Conservation (phyloP, 257 asterid species). For the Euphrasia confusa region DNA sequence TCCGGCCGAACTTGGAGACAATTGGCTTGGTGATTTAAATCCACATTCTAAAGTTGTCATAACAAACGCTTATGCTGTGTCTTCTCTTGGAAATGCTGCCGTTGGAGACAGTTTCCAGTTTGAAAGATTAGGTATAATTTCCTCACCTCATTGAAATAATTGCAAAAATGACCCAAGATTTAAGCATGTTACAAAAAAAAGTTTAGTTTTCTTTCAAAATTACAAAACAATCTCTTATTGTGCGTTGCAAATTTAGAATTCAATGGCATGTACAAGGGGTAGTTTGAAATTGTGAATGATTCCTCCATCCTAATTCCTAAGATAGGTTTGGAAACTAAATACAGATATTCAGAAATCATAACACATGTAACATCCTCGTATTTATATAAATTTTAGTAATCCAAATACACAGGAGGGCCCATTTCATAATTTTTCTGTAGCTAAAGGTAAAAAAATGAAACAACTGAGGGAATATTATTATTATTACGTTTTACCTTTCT, state of each 20-base stretch:
- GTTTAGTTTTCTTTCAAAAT: not conserved
- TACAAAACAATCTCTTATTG: not conserved
- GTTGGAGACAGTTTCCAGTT: conserved; percentile 85
- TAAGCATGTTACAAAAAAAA: not conserved
- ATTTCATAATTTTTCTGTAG: too few relatives aligned
- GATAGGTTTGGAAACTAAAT: too few relatives aligned
- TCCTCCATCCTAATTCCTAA: too few relatives aligned
- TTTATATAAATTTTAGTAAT: too few relatives aligned
- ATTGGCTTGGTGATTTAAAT: conserved; percentile 80
- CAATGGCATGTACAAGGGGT: too few relatives aligned
- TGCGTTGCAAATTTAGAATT: not conserved
- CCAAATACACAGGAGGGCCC: too few relatives aligned
- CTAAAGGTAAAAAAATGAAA: too few relatives aligned
- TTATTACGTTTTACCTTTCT: too few relatives aligned
- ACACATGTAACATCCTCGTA: too few relatives aligned
- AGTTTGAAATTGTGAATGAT: too few relatives aligned
- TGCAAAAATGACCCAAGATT: not conserved
- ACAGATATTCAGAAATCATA: too few relatives aligned
- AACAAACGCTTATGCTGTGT: conserved; percentile 64
- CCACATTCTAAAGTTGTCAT: conserved; percentile 65
- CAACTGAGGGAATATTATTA: too few relatives aligned
- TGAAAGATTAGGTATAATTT: conserved; percentile 83
- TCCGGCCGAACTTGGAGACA: conserved; percentile 61
- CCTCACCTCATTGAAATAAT: not conserved
- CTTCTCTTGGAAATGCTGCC: conserved; percentile 50